phyloP scores from a whole-genome alignment of 345 rosid species.

The Clarkia xantiana region DNA sequence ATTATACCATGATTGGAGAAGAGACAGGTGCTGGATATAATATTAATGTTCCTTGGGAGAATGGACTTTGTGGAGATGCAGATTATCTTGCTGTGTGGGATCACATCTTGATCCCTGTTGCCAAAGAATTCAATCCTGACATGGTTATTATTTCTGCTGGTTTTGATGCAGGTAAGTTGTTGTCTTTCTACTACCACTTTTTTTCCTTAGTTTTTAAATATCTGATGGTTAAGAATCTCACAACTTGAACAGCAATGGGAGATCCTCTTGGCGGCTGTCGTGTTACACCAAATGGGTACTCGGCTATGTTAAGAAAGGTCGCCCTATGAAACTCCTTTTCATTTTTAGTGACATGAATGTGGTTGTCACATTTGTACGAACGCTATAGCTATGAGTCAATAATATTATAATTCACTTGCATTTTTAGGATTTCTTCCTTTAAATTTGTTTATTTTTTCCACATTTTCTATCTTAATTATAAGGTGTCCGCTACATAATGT shows the following conservation, averaged over 20 bases:
- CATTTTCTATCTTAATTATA: background rate
- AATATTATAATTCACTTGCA: too few relatives aligned
- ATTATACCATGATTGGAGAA: constrained; percentile 74
- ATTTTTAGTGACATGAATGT: too few relatives aligned
- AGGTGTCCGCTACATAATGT: background rate
- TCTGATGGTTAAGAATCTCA: background rate
- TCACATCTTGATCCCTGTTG: constrained; percentile 75
- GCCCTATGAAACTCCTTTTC: constrained; percentile 2
- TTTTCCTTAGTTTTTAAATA: too few relatives aligned
- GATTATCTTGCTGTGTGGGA: constrained; percentile 95
- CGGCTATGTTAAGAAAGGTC: constrained; percentile 68
- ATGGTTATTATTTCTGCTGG: constrained; percentile 77
- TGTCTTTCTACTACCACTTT: background rate
- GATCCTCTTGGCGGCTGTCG: constrained; percentile 91
- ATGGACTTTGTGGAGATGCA: constrained; percentile 70
- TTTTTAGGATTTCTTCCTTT: too few relatives aligned
- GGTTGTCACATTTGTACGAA: too few relatives aligned
- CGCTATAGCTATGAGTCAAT: too few relatives aligned
- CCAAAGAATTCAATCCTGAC: constrained; percentile 63
- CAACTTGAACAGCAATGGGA: constrained; percentile 40
- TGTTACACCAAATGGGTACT: constrained; percentile 75
- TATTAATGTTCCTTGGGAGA: constrained; percentile 93
- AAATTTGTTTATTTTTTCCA: too few relatives aligned
- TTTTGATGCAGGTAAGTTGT: constrained; percentile 75
- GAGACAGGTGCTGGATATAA: constrained; percentile 88